Percentiles rank a stretch among this genome's conserved stretches.
phyloP scores from a whole-genome alignment of 768 basidiomycete species.

The Suillus spraguei region DNA sequence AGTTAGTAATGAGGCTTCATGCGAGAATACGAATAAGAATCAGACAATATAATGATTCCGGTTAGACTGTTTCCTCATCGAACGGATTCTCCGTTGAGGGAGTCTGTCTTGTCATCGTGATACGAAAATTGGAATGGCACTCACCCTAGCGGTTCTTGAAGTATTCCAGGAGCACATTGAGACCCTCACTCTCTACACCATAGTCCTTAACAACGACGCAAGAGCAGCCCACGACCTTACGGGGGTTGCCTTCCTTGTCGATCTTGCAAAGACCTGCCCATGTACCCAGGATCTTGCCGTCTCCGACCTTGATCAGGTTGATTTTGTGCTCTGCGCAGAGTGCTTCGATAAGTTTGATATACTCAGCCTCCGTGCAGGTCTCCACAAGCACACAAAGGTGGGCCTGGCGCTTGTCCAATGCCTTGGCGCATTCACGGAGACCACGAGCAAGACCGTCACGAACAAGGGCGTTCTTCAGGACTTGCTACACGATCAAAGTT shows the following conservation, averaged over 20 bases:
- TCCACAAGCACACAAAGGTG: conserved; percentile 99
- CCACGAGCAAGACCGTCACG: conserved; percentile 99
- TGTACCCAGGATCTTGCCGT: conserved; percentile 95
- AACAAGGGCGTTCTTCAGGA: conserved; percentile 97
- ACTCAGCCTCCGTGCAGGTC: conserved; percentile 98
- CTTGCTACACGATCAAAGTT: conserved; percentile 64
- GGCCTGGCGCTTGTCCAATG: conserved; percentile 97
- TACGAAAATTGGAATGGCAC: conserved; percentile 20
- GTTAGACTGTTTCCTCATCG: conserved; percentile 79
- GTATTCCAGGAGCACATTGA: conserved; percentile 92
- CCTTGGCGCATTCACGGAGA: conserved; percentile 97
- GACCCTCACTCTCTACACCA: conserved; percentile 91
- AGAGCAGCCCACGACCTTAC: conserved; percentile 92
- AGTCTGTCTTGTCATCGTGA: conserved; percentile 87
- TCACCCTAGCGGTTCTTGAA: conserved; percentile 88
- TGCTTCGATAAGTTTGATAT: conserved; percentile 99
- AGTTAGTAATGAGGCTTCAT: conserved; percentile 9
- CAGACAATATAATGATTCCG: conserved; percentile 87
- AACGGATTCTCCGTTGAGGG: conserved; percentile 82
- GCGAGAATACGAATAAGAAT: conserved; percentile 32
- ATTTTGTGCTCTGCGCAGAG: conserved; percentile 99
- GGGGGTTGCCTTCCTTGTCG: conserved; percentile 97
- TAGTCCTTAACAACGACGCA: conserved; percentile 99
- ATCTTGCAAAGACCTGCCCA: conserved; percentile 99
- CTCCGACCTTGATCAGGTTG: conserved; percentile 98